A percentile compares a stretch with the other conserved stretches of the same genome.
Evolutionary conservation across 2,329 filamentous ascomycete genomes (phyloP).

Genomic region (Trichoderma sp.): DNA sequence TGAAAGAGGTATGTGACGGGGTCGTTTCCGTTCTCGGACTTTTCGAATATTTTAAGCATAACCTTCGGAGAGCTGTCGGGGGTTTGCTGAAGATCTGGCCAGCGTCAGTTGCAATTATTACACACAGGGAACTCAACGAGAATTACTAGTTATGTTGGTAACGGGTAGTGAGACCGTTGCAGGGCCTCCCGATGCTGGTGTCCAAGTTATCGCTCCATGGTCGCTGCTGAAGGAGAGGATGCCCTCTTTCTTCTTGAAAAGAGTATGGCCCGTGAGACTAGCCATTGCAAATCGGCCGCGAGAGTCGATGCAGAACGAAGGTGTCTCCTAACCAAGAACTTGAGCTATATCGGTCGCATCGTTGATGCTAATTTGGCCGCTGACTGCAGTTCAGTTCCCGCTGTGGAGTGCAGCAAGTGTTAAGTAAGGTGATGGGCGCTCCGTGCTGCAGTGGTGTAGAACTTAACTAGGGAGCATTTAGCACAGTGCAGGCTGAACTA

Average conservation of each 20-base stretch:
- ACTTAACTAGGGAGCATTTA: background rate
- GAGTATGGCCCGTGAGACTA: conserved; percentile 65
- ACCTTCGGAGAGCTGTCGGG: conserved; percentile 86
- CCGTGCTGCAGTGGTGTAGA: background rate
- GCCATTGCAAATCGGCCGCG: conserved; percentile 50
- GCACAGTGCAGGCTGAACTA: no score
- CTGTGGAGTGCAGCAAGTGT: background rate
- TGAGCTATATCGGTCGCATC: background rate
- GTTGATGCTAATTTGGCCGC: background rate
- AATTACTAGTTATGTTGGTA: conserved; percentile 76
- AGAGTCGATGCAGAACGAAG: background rate
- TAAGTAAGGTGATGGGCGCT: background rate
- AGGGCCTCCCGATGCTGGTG: conserved; percentile 66
- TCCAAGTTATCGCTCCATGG: conserved; percentile 78
- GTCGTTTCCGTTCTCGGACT: conserved; percentile 61
- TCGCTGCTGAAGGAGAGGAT: conserved; percentile 75
- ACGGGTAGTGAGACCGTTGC: conserved; percentile 72
- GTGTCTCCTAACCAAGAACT: background rate
- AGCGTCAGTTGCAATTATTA: conserved; percentile 7
- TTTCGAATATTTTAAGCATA: conserved; percentile 89
- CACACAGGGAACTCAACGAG: background rate
- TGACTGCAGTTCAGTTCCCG: background rate
- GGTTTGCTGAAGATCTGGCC: conserved; percentile 87
- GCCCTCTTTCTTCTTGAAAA: conserved; percentile 97
- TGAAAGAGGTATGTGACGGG: conserved; percentile 80